Percentiles rank a stretch among this genome's conserved stretches.
phyloP scores from a whole-genome alignment of 768 basidiomycete species.

The Amanita fuliginea region DNA sequence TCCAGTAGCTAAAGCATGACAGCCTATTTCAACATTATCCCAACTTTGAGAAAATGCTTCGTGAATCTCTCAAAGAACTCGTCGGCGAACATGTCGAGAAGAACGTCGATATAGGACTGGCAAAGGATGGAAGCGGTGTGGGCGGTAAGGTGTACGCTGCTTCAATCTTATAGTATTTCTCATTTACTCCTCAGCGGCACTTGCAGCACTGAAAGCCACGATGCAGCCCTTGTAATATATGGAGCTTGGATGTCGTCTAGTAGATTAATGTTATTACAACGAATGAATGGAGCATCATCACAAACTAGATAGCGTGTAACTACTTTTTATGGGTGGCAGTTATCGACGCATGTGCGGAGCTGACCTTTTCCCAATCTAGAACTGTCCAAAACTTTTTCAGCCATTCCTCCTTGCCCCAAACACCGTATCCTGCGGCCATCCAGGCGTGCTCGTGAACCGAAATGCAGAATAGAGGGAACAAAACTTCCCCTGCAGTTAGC shows the following conservation, averaged over 20 bases:
- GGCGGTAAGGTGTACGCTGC: slow-evolving; percentile 58
- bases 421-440: slow-evolving; percentile 74
- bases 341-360: slow-evolving; percentile 19
- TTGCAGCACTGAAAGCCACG: slow-evolving; percentile 77
- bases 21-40: slow-evolving; percentile 93
- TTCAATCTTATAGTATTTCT: slow-evolving; percentile 4
- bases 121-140: slow-evolving; percentile 96
- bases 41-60: slow-evolving; percentile 62
- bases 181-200: slow-evolving; percentile 50
- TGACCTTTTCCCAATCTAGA: slow-evolving; percentile 66
- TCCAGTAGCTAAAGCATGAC: not conserved
- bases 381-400: slow-evolving; percentile 76
- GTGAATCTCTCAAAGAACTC: slow-evolving; percentile 61
- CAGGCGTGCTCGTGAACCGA: slow-evolving; percentile 81
- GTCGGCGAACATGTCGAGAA: slow-evolving; percentile 77
- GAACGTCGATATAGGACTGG: slow-evolving; percentile 77
- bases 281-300: not conserved
- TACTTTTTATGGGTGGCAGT: not conserved
- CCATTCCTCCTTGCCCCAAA: slow-evolving; percentile 89
- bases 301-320: not conserved
- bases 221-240: slow-evolving; percentile 21
- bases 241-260: not conserved
- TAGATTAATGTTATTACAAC: not conserved
- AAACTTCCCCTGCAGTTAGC: slow-evolving; percentile 34
- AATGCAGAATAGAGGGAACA: slow-evolving; percentile 71